phyloP scores from a whole-genome alignment of 129 eudicot species.

The Scalesia atractyloides region DNA sequence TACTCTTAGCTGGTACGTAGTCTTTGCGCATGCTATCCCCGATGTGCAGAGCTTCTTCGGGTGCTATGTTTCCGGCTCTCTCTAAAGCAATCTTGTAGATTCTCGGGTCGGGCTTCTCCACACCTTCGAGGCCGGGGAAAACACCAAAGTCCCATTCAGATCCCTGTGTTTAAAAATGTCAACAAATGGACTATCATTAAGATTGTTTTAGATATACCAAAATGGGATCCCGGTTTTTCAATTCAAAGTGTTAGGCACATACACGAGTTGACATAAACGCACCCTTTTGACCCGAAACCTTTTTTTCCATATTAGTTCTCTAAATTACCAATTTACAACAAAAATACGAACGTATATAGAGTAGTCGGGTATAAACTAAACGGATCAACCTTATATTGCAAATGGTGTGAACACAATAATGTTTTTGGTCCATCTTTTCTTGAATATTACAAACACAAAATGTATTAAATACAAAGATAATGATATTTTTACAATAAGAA shows the following conservation, averaged over 20 bases:
- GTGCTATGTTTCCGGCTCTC: slow-evolving; percentile 82
- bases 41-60: slow-evolving; percentile 78
- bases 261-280: too few relatives aligned
- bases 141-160: slow-evolving; percentile 98
- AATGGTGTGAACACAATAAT: too few relatives aligned
- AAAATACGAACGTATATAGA: too few relatives aligned
- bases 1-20: slow-evolving; percentile 80
- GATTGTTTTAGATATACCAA: not conserved
- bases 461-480: not conserved
- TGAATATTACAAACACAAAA: not conserved
- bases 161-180: slow-evolving; percentile 51
- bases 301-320: too few relatives aligned
- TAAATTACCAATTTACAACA: too few relatives aligned
- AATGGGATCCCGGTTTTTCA: not conserved
- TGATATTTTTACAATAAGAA: not conserved
- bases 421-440: not conserved
- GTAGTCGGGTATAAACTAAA: not conserved
- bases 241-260: too few relatives aligned
- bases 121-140: slow-evolving; percentile 95
- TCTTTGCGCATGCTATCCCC: slow-evolving; percentile 97
- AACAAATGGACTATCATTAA: not conserved
- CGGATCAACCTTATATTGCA: not conserved
- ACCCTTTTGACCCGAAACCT: too few relatives aligned
- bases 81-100: slow-evolving; percentile 78
- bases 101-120: slow-evolving; percentile 90